These are phyloP conservation scores for Penicillium odoratum DNA, from an alignment of 495 filamentous ascomycete species.

Conservation along the genomic window DNA sequence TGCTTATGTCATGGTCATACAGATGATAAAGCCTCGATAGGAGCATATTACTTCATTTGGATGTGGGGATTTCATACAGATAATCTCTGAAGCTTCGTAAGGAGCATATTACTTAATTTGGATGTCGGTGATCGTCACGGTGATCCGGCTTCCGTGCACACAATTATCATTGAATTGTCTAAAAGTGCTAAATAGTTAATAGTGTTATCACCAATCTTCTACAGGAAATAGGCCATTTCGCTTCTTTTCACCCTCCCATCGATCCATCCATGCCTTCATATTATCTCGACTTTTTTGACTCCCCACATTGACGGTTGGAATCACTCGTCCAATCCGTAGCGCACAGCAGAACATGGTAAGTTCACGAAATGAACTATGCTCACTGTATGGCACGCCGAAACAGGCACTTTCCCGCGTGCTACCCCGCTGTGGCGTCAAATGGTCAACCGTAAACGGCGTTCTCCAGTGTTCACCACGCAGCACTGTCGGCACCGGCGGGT, in stretches of 20 bases:
- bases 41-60: conserved; percentile 1
- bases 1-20: too few relatives aligned
- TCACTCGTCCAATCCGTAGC: conserved; percentile 79
- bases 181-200: too few relatives aligned
- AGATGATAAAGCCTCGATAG: neutral
- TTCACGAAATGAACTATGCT: conserved; percentile 93
- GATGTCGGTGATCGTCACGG: neutral
- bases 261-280: conserved; percentile 92
- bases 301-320: conserved; percentile 94
- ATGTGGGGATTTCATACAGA: neutral
- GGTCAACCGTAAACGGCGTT: conserved; percentile 58
- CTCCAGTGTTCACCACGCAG: conserved; percentile 75
- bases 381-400: conserved; percentile 91
- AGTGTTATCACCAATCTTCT: conserved; percentile 26
- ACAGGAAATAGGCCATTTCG: conserved; percentile 67
- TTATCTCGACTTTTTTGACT: conserved; percentile 64
- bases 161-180: too few relatives aligned
- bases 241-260: conserved; percentile 82
- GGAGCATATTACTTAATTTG: conserved; percentile 1
- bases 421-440: conserved; percentile 77
- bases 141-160: neutral
- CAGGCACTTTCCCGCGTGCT: conserved; percentile 73
- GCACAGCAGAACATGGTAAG: conserved; percentile 90
- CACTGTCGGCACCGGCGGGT: conserved; percentile 64
- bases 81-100: neutral